phyloP scores from a whole-genome alignment of 768 basidiomycete genomes.

The Calocera viscosa region DNA sequence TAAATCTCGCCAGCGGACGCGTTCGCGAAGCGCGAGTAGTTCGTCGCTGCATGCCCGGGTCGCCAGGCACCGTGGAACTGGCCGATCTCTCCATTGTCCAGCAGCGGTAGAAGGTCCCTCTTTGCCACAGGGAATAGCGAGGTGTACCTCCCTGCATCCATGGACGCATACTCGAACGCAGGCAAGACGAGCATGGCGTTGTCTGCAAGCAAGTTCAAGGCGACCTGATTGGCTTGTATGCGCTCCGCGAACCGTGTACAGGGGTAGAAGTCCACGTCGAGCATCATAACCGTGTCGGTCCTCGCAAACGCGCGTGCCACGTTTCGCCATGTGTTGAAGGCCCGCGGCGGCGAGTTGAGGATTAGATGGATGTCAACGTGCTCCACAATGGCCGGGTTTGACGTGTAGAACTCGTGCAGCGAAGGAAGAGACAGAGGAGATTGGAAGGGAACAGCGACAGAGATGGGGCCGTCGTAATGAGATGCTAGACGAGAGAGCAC shows the following conservation, averaged over 20 bases:
- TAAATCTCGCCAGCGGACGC: slow-evolving; percentile 57
- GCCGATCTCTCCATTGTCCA: slow-evolving; percentile 41
- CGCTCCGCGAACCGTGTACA: slow-evolving; percentile 66
- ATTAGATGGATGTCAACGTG: slow-evolving; percentile 81
- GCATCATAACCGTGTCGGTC: slow-evolving; percentile 78
- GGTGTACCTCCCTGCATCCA: slow-evolving; percentile 50
- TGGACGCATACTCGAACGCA: slow-evolving; percentile 67
- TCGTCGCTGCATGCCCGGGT: slow-evolving; percentile 68
- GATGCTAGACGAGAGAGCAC: background rate
- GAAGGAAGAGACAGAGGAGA: slow-evolving; percentile 41
- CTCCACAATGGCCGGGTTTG: slow-evolving; percentile 49
- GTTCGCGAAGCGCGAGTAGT: slow-evolving; percentile 56
- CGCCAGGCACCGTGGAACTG: slow-evolving; percentile 73
- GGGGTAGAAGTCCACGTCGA: slow-evolving; percentile 77
- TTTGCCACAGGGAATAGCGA: slow-evolving; percentile 28
- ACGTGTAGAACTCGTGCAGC: slow-evolving; percentile 53
- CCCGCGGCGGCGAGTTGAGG: slow-evolving; percentile 49
- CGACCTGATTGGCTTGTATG: slow-evolving; percentile 35
- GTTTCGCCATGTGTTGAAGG: slow-evolving; percentile 86
- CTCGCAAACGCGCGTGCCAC: slow-evolving; percentile 71
- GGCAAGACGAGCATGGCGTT: slow-evolving; percentile 65
- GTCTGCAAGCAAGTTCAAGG: slow-evolving; percentile 39
- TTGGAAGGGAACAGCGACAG: slow-evolving; percentile 66
- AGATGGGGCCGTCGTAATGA: slow-evolving; percentile 53
- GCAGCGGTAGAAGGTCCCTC: slow-evolving; percentile 43